These are phyloP conservation scores for Sclerotiophoma versabilis DNA, from an alignment of 2,329 filamentous ascomycete species.

Conservation along the genomic window DNA sequence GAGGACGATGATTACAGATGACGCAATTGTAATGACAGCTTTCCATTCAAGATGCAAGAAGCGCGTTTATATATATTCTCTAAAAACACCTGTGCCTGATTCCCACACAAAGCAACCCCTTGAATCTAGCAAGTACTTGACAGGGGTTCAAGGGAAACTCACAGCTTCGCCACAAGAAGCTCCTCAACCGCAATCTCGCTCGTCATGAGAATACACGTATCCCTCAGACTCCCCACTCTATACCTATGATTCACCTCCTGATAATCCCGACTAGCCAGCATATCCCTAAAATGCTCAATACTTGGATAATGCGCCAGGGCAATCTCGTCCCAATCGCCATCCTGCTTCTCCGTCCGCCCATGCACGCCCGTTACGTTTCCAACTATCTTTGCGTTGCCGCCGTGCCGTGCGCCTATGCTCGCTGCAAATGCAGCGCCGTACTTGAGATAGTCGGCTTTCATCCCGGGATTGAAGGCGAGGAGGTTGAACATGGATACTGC, in stretches of 20 bases:
- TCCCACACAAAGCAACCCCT: too few relatives aligned
- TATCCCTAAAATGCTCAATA: conserved; percentile 67
- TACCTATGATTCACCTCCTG: conserved; percentile 63
- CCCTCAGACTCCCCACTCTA: conserved; percentile 59
- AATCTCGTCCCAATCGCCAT: conserved; percentile 65
- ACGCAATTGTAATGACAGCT: too few relatives aligned
- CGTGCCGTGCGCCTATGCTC: conserved; percentile 60
- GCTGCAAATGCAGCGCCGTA: conserved; percentile 64
- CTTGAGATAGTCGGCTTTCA: conserved; percentile 61
- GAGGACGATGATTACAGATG: too few relatives aligned
- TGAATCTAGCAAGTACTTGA: too few relatives aligned
- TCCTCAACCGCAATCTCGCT: conserved; percentile 55
- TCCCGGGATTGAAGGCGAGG: conserved; percentile 62
- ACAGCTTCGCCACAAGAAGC: conserved; percentile 21
- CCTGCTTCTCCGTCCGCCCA: conserved; percentile 11
- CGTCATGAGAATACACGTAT: conserved; percentile 63
- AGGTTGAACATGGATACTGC: conserved; percentile 71
- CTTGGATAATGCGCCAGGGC: conserved; percentile 71
- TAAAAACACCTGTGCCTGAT: too few relatives aligned
- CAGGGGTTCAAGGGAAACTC: not conserved
- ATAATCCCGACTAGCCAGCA: conserved; percentile 65
- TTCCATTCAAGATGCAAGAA: too few relatives aligned
- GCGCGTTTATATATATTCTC: too few relatives aligned
- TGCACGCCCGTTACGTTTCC: conserved; percentile 56
- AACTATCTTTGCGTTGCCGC: conserved; percentile 68